Conservation (phyloP, 2,329 filamentous ascomycete genomes). For the Dactylellina haptotyla region DNA sequence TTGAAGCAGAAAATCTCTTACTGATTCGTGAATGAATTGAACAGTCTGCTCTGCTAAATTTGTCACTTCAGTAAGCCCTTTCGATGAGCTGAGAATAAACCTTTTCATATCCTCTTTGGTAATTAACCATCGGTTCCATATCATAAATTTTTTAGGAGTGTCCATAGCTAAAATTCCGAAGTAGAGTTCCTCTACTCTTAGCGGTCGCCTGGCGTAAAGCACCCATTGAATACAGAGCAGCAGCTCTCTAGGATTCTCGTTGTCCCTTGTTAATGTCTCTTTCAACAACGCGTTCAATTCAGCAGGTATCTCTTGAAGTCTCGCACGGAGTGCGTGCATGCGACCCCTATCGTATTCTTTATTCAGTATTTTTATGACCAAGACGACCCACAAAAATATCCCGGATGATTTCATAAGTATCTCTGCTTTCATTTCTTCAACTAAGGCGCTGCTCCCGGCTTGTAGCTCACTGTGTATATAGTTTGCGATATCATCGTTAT, state of each 20-base stretch:
- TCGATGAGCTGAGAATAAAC: conserved; percentile 36
- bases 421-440: neutral
- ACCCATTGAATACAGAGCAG: conserved; percentile 44
- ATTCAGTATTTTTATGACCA: conserved; percentile 55
- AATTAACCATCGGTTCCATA: neutral
- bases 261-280: conserved; percentile 15
- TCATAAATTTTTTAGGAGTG: neutral
- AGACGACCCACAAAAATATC: conserved; percentile 45
- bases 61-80: conserved; percentile 44
- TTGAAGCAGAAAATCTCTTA: conserved; percentile 54
- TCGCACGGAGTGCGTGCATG: conserved; percentile 20
- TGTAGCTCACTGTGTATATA: too few species aligned
- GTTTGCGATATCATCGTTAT: conserved; percentile 59
- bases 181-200: conserved; percentile 31
- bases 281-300: conserved; percentile 41
- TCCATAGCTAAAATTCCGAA: conserved; percentile 8
- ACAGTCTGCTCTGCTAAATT: neutral
- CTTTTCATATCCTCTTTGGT: conserved; percentile 11
- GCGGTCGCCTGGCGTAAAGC: conserved; percentile 15
- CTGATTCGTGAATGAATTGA: conserved; percentile 55
- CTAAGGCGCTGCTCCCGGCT: too few species aligned
- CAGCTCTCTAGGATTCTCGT: conserved; percentile 11
- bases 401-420: conserved; percentile 14
- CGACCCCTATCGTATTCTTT: conserved; percentile 36
- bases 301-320: conserved; percentile 31